These are phyloP conservation scores for Nemania abortiva DNA, from an alignment of 2,329 filamentous ascomycete genomes.

Conservation along the genomic window DNA sequence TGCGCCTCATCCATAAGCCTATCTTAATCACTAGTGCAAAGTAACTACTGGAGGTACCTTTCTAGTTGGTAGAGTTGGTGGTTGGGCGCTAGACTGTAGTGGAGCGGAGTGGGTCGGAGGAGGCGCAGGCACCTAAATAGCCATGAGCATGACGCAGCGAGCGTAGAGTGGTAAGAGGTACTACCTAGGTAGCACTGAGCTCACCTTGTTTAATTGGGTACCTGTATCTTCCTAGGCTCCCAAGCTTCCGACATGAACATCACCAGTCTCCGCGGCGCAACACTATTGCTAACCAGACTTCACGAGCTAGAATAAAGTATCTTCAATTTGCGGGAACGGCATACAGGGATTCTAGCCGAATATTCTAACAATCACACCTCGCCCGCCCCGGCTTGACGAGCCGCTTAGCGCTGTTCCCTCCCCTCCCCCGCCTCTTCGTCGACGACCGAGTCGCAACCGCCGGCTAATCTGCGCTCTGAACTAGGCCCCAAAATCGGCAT, in stretches of 20 bases:
- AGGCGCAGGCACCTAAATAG: constrained; percentile 23
- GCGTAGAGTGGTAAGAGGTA: background rate
- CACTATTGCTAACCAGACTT: constrained; percentile 9
- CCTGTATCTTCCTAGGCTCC: constrained; percentile 35
- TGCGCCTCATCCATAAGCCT: background rate
- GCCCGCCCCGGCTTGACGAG: constrained; percentile 21
- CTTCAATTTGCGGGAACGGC: constrained; percentile 8
- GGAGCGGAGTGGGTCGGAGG: constrained; percentile 3
- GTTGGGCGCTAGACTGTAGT: background rate
- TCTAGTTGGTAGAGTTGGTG: no score
- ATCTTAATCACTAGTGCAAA: background rate
- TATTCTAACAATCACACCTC: constrained; percentile 6
- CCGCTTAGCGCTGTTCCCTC: constrained; percentile 22
- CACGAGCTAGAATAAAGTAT: constrained; percentile 18
- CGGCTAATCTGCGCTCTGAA: constrained; percentile 32
- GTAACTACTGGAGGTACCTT: background rate
- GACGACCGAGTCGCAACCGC: constrained; percentile 33
- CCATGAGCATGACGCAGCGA: constrained; percentile 25
- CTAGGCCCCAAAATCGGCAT: constrained; percentile 17
- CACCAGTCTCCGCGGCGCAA: constrained; percentile 30
- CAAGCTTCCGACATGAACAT: constrained; percentile 37
- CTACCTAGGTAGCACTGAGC: constrained; percentile 23
- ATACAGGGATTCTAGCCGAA: constrained; percentile 6
- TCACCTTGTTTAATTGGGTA: constrained; percentile 31
- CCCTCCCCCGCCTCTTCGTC: constrained; percentile 47